Evolutionary conservation across 805 yeast species (phyloP).

Genomic region (Lipomyces orientalis): DNA sequence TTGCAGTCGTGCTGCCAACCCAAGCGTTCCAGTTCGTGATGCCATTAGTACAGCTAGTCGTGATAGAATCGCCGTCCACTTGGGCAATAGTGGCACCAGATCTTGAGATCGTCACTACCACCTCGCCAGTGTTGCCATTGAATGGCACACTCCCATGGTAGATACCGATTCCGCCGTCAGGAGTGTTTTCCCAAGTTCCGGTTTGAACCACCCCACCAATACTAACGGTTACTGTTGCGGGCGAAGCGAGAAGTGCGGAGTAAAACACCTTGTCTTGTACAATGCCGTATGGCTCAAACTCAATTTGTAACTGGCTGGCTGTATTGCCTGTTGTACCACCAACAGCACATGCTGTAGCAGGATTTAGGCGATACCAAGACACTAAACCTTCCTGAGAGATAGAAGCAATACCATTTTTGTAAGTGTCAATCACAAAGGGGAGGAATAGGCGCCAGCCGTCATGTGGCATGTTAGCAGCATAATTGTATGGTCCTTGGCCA

Average conservation of each 20-base stretch:
- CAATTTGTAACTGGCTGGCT: neutral
- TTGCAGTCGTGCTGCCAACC: slow-evolving; percentile 7
- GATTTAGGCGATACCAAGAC: slow-evolving; percentile 4
- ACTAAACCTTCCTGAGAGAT: neutral
- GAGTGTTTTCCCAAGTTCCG: neutral
- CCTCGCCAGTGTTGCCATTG: slow-evolving; percentile 6
- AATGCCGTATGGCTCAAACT: neutral
- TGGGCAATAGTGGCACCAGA: neutral
- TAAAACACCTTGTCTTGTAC: neutral
- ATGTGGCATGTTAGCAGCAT: slow-evolving; percentile 8
- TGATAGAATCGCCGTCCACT: neutral
- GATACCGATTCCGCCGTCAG: neutral
- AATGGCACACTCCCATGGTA: neutral
- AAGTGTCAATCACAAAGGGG: neutral
- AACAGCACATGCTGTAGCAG: neutral
- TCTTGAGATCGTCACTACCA: slow-evolving; percentile 2
- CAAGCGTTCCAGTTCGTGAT: neutral
- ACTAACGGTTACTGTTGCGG: neutral
- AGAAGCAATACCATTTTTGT: slow-evolving; percentile 4
- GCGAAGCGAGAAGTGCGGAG: neutral
- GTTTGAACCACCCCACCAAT: slow-evolving; percentile 5
- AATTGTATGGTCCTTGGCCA: neutral
- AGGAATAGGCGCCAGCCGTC: slow-evolving; percentile 10
- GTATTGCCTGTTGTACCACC: slow-evolving; percentile 2
- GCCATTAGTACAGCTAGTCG: neutral